Base-by-base conservation (phyloP, 352 stramenopile genomes). In the Phytophthora sansomeana region DNA sequence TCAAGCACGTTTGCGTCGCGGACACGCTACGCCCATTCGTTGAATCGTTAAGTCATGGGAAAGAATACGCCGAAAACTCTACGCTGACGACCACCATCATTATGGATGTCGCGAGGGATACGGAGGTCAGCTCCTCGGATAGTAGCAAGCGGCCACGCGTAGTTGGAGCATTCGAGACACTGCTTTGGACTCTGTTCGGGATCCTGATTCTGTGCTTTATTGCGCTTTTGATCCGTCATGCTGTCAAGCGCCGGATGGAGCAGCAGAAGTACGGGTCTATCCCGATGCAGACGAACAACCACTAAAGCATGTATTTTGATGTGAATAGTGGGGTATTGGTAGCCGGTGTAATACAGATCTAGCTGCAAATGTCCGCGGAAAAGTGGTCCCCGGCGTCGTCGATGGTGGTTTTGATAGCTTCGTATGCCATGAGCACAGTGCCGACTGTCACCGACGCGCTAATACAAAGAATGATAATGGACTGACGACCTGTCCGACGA, bases 11-110 rank as follows among this genome's bases (percentile, higher is more conserved):
- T 43, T 90, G 83, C 41, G 79, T 90, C n/a, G 77, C 83, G 3
- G 81, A 90, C 43, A 89, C 83, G n/a, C 72, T 92, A 13, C 75
- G 78, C 58, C 78, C 80, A 26, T 91, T 90, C 57, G 65, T 90
- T 28, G 73, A 90, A n/a, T 86, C 78, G 32, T 59, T 91, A 39
- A 43, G 32, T 16, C 21, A 44, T 14, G 35, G 33, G 4, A 42
- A 75, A 19, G 36, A 36, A 14, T 10, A 42, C 35, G 38, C 24
- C 17, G 28, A 32, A 17, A 59, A 53, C 42, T 56, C 28, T 8
- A 49, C 48, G 16, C 21, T 46, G 21, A 58, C 32, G 16, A 53
- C 26, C 43, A 43, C 47, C 32, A 55, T 47, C 36, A 35, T 16
- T 24, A 62, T 28, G 47, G 42, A 51, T 52, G 36, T 36, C 8